These are phyloP conservation scores for Sporothrix brunneoviolacea DNA, from an alignment of 2,329 filamentous ascomycete genomes.

Conservation along the genomic window DNA sequence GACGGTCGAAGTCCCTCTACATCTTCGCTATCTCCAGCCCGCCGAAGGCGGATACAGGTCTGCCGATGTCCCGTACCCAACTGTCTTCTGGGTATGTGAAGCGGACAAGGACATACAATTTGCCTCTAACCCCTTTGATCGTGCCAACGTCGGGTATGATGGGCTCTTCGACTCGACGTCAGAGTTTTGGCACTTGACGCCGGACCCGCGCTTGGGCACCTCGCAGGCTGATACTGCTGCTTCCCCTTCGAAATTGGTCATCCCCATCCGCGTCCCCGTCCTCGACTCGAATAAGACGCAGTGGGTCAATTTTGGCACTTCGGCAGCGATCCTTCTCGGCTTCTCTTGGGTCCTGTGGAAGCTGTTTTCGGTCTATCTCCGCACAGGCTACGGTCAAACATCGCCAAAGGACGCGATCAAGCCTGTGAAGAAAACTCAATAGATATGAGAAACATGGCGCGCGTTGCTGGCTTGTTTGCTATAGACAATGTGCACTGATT, in stretches of 20 bases:
- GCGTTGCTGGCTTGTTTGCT: too few relatives aligned
- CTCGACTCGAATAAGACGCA: slow-evolving; percentile 45
- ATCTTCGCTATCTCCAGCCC: slow-evolving; percentile 74
- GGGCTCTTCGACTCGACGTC: slow-evolving; percentile 68
- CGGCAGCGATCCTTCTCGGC: slow-evolving; percentile 52
- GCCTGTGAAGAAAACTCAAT: slow-evolving; percentile 18
- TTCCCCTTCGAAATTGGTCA: slow-evolving; percentile 36
- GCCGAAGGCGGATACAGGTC: slow-evolving; percentile 45
- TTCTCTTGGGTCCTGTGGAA: slow-evolving; percentile 66
- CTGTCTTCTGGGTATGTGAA: slow-evolving; percentile 84
- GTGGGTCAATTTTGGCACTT: slow-evolving; percentile 50
- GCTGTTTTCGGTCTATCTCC: slow-evolving; percentile 35
- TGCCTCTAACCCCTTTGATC: slow-evolving; percentile 75
- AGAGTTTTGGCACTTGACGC: slow-evolving; percentile 73
- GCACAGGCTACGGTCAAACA: slow-evolving; percentile 26
- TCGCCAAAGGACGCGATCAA: slow-evolving; percentile 19
- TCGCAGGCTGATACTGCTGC: slow-evolving; percentile 15
- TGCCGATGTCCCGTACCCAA: slow-evolving; percentile 67
- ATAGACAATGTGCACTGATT: too few relatives aligned
- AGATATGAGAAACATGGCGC: neutral
- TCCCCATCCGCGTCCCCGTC: slow-evolving; percentile 57
- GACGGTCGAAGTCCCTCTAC: slow-evolving; percentile 69
- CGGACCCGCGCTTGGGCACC: slow-evolving; percentile 29
- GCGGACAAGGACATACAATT: slow-evolving; percentile 61
- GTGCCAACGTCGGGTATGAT: slow-evolving; percentile 79